A percentile compares a stretch with the other conserved stretches of the same genome.
Evolutionary conservation across 2,329 filamentous ascomycete genomes (phyloP).

Genomic region (Chlorencoelia australis): DNA sequence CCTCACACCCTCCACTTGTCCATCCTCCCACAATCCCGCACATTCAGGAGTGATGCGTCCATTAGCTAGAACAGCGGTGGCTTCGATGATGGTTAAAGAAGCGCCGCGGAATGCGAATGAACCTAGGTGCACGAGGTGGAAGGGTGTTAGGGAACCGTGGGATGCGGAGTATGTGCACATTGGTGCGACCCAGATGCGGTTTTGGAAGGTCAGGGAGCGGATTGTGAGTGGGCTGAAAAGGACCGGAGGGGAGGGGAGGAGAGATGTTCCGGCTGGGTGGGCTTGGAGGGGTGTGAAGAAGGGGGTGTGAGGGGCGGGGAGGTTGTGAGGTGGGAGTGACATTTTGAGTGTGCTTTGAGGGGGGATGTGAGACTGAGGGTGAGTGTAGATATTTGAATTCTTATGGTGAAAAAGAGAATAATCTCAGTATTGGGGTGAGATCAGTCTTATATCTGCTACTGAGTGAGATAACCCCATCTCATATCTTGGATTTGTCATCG

Average conservation of each 20-base stretch:
- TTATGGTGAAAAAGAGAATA: no score
- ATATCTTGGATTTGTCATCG: no score
- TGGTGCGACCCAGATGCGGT: conserved; percentile 35
- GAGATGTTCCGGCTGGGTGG: conserved; percentile 23
- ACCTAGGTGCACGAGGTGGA: conserved; percentile 26
- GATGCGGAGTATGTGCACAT: conserved; percentile 35
- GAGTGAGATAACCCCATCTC: no score
- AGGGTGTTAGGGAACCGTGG: conserved; percentile 25
- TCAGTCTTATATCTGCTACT: no score
- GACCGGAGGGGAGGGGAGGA: conserved; percentile 21
- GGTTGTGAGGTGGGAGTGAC: no score
- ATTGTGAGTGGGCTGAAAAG: conserved; percentile 37
- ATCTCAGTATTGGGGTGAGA: no score
- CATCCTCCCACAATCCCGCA: conserved; percentile 28
- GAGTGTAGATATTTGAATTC: no score
- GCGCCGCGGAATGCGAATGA: conserved; percentile 27
- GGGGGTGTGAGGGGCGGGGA: neutral
- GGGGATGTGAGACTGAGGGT: no score
- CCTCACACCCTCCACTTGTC: conserved; percentile 28
- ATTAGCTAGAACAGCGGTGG: conserved; percentile 26
- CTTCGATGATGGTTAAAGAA: conserved; percentile 28
- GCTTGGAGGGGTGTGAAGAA: conserved; percentile 9
- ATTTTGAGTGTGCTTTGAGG: no score
- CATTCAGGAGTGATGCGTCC: conserved; percentile 26
- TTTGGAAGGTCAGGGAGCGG: conserved; percentile 34